A percentile compares a stretch with the other conserved stretches of the same genome.
Conservation (phyloP, 257 asterid species). For the Capsicum chinense region DNA sequence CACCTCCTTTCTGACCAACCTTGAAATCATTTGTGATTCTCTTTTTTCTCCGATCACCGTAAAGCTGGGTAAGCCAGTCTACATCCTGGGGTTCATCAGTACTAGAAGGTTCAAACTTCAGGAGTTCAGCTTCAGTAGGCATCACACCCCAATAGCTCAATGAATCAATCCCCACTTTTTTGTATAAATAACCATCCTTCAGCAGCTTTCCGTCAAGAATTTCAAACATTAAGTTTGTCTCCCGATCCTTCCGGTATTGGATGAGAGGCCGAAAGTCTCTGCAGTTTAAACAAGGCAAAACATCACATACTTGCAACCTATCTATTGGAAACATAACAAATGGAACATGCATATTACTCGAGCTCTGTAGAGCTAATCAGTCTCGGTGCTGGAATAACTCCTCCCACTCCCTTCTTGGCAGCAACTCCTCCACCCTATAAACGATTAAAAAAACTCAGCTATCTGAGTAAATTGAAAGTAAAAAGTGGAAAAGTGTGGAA, state of each 20-base stretch:
- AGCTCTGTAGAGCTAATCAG: constrained; percentile 91
- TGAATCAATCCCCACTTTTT: constrained; percentile 74
- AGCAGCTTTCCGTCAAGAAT: constrained; percentile 92
- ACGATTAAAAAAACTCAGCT: constrained; percentile 23
- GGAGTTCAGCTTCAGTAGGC: constrained; percentile 86
- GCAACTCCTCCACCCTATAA: constrained; percentile 87
- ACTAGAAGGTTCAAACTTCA: constrained; percentile 88
- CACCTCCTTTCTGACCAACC: constrained; percentile 55
- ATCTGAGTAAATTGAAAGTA: background rate
- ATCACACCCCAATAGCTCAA: constrained; percentile 76
- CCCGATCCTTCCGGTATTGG: constrained; percentile 88
- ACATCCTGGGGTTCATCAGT: constrained; percentile 64
- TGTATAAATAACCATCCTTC: constrained; percentile 90
- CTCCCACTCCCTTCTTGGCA: constrained; percentile 53
- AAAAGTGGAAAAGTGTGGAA: background rate
- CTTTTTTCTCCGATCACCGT: constrained; percentile 70
- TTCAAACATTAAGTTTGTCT: constrained; percentile 65
- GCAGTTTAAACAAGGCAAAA: constrained; percentile 33
- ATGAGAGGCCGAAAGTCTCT: constrained; percentile 97
- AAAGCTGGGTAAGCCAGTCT: constrained; percentile 87
- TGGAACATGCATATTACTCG: constrained; percentile 61
- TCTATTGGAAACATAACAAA: constrained; percentile 21
- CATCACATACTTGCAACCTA: constrained; percentile 31
- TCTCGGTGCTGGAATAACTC: constrained; percentile 76
- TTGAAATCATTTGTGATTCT: constrained; percentile 46